These are phyloP conservation scores for Ilex asprella DNA, from an alignment of 257 asterid genomes.

Conservation along the genomic window DNA sequence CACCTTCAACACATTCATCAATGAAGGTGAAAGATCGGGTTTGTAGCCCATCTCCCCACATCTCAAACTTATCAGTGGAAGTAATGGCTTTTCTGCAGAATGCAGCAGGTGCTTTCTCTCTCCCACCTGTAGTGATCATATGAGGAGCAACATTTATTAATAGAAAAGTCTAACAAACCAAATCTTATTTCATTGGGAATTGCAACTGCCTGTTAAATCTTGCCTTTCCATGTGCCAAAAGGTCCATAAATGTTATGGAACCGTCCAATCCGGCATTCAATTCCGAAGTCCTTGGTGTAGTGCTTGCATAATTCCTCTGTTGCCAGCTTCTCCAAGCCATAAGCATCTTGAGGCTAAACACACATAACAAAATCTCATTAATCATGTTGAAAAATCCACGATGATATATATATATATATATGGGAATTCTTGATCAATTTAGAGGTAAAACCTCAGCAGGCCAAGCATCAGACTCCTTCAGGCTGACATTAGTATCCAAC, in stretches of 20 bases:
- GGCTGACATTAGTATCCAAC: slow-evolving; percentile 80
- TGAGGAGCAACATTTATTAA: background rate
- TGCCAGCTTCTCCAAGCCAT: slow-evolving; percentile 81
- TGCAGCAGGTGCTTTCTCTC: slow-evolving; percentile 93
- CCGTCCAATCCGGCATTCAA: slow-evolving; percentile 85
- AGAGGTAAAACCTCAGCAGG: slow-evolving; percentile 71
- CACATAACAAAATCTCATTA: slow-evolving; percentile 1
- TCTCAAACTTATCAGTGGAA: slow-evolving; percentile 66
- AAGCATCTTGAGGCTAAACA: slow-evolving; percentile 83
- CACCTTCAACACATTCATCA: slow-evolving; percentile 92
- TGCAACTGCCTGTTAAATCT: background rate
- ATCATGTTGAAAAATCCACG: background rate
- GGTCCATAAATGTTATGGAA: slow-evolving; percentile 93
- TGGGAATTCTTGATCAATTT: background rate
- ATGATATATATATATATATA: no score
- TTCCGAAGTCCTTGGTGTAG: slow-evolving; percentile 86
- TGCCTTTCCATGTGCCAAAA: slow-evolving; percentile 95
- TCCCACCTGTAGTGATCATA: slow-evolving; percentile 51
- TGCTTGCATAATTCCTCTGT: slow-evolving; percentile 81
- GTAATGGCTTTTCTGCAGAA: slow-evolving; percentile 72
- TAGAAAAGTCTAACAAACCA: no score
- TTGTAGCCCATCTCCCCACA: slow-evolving; percentile 91
- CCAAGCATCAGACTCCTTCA: slow-evolving; percentile 92
- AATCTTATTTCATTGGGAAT: no score
- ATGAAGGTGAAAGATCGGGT: slow-evolving; percentile 88